Evolutionary conservation across 257 asterid species (phyloP), one percentile per base, ranked within the genome.

Genomic region (Solanum dulcamara): DNA sequence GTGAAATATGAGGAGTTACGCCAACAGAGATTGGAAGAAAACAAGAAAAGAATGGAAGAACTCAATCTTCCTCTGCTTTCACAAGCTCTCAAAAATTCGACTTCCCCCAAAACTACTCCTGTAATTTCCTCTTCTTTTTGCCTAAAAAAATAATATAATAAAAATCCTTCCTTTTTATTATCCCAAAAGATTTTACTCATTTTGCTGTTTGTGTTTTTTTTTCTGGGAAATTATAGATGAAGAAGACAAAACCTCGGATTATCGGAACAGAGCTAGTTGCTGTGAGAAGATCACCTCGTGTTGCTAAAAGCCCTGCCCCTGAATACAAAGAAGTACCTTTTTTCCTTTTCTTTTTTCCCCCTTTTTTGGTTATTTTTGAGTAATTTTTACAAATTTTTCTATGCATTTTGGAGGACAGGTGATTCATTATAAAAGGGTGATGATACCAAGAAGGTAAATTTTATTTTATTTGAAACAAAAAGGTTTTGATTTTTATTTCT

Each of bases 31-130:
- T 38, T 96, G 91, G 99, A 93, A 86, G 98, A 95, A 84, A 96
- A 96, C 97, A 93, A 91, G 93, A 93, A 91, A 86, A 90, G 98
- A 89, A 84, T 96, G 89, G 98, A 96, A 85, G 88, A 93, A 55
- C 99, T 96, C 77, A 90, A 95, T 85, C 98, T 96, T 88, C 97
- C 96, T 57, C 88, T 91, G 85, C 97, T 96, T 84, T 68, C 98
- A 86, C 93, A 86, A 87, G 92, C 98, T 84, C 93, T 95, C 62
- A 90, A 62, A 24, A 89, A 82, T 62, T 88, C 96, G 37, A 85
- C 92, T 55, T 91, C 97, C 83, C 97, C 98, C 14, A 96, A 90
- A 86, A 62, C 99, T 87, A 89, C 98, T 60, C 97, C 96, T 89
- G 98, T 91, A 42, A 44, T 22, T 42, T 72, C 20, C 80, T 44